Conservation (phyloP, 805 yeast species). For the Lipomyces kockii region DNA sequence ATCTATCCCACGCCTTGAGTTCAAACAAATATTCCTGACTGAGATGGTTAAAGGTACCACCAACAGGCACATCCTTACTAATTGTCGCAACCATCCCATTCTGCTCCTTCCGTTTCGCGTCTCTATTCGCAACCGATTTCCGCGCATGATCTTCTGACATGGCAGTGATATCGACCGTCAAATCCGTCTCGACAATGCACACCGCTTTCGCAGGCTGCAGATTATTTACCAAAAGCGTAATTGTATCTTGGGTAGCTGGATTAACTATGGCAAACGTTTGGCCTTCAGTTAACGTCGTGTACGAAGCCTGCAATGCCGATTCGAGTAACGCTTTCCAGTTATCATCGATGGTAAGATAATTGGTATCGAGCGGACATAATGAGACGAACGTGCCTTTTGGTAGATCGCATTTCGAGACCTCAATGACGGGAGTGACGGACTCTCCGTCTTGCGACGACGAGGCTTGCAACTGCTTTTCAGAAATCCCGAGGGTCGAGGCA, state of each 20-base stretch:
- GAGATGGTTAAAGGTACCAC: constrained; percentile 17
- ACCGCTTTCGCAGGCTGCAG: constrained; percentile 51
- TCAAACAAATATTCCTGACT: constrained; percentile 31
- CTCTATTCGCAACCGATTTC: constrained; percentile 43
- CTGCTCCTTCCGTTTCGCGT: constrained; percentile 25
- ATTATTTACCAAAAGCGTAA: constrained; percentile 47
- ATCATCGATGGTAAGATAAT: constrained; percentile 38
- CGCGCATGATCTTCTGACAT: constrained; percentile 51
- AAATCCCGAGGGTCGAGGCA: constrained; percentile 41
- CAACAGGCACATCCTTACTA: constrained; percentile 31
- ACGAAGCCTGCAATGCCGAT: constrained; percentile 53
- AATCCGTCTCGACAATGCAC: constrained; percentile 62
- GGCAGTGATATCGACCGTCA: constrained; percentile 51
- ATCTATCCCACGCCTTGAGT: constrained; percentile 40
- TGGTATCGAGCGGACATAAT: constrained; percentile 50
- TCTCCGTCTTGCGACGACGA: neutral
- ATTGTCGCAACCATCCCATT: constrained; percentile 3
- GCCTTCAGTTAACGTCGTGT: constrained; percentile 55
- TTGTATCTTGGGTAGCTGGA: constrained; percentile 37
- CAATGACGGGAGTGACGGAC: constrained; percentile 21
- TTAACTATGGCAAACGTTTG: constrained; percentile 47
- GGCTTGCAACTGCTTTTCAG: constrained; percentile 26
- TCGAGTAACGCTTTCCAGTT: constrained; percentile 64
- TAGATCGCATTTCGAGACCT: constrained; percentile 43
- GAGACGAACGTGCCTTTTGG: constrained; percentile 56